Conservation (phyloP, 768 basidiomycete species). For the Naganishia randhawae region DNA sequence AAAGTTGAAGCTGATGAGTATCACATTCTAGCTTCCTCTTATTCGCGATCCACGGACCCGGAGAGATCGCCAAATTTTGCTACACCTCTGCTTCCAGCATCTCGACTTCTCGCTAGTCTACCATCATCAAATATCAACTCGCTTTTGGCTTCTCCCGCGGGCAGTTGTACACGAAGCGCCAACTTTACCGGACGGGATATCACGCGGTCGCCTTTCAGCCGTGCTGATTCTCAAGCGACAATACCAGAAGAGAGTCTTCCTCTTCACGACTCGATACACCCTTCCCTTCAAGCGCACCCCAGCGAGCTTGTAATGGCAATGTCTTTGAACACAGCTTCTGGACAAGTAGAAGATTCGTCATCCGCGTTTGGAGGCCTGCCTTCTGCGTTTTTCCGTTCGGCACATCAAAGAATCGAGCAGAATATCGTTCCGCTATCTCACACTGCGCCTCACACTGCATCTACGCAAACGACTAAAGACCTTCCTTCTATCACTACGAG, state of each 20-base stretch:
- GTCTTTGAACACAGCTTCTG: not conserved
- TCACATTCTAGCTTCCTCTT: not conserved
- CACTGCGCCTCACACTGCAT: not conserved
- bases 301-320: conserved; percentile 1
- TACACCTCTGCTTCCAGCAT: conserved; percentile 10
- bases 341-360: not conserved
- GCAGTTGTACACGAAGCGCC: not conserved
- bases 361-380: conserved; percentile 13
- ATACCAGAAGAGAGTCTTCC: conserved; percentile 18
- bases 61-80: not conserved
- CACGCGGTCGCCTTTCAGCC: conserved; percentile 1
- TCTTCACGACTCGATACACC: conserved; percentile 2
- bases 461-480: not conserved
- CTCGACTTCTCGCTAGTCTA: not conserved
- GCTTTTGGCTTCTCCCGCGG: not conserved
- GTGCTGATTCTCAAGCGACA: conserved; percentile 24
- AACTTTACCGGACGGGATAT: not conserved
- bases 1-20: not conserved
- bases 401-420: not conserved
- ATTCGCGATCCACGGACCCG: not conserved
- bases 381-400: conserved; percentile 11
- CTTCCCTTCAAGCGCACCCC: conserved; percentile 2
- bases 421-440: no score
- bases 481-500: not conserved
- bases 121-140: conserved; percentile 6